A percentile compares a stretch with the other conserved stretches of the same genome.
These are phyloP conservation scores for Cucurbita pepo DNA, from an alignment of 306 rosid species.

Conservation along the genomic window DNA sequence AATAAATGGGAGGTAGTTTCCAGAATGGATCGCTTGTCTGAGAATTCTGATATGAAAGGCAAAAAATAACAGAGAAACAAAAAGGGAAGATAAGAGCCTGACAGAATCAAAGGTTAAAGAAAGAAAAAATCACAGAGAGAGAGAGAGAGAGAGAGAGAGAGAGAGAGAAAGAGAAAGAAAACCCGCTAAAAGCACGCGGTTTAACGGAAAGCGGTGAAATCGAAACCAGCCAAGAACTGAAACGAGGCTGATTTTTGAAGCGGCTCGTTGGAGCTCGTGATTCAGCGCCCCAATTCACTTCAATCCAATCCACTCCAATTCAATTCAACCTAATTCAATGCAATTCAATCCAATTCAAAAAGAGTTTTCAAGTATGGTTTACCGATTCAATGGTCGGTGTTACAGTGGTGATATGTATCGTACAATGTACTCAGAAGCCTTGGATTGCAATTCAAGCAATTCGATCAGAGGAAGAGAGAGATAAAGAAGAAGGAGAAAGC, in stretches of 20 bases:
- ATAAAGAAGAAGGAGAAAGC: neutral
- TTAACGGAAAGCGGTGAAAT: neutral
- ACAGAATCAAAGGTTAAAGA: too few species aligned
- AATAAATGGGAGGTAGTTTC: neutral
- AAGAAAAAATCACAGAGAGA: neutral
- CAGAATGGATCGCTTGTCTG: too few species aligned
- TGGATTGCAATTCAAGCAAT: conserved; percentile 4
- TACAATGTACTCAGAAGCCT: neutral
- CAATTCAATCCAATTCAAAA: neutral
- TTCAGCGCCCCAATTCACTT: neutral
- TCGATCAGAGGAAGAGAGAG: neutral
- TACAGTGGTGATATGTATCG: neutral
- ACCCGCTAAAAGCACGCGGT: conserved; percentile 12
- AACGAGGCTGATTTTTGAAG: neutral
- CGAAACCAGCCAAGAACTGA: neutral
- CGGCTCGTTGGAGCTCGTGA: neutral
- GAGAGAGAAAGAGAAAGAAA: neutral
- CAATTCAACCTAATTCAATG: neutral
- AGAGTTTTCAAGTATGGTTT: neutral
- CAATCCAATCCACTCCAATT: neutral
- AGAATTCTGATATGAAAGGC: neutral
- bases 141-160: neutral
- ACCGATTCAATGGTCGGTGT: neutral
- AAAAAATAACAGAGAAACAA: neutral
- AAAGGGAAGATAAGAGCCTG: neutral